Conservation (phyloP, 2,329 filamentous ascomycete species). For the Hypoxylon sp. region DNA sequence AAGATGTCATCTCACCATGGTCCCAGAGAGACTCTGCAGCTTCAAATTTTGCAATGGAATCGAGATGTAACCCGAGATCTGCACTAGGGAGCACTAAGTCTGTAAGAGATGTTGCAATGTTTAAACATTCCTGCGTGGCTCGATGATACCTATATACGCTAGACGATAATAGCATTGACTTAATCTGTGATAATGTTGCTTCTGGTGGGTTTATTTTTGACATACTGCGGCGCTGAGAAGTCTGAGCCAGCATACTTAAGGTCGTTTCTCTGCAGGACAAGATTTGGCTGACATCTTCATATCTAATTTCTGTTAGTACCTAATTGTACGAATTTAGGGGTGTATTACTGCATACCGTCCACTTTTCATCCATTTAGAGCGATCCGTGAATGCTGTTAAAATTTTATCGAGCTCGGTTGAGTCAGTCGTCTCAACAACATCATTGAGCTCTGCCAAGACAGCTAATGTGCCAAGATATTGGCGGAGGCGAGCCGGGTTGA, state of each 20-base stretch:
- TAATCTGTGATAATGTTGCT: constrained; percentile 79
- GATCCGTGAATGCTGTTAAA: constrained; percentile 74
- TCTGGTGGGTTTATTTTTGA: constrained; percentile 74
- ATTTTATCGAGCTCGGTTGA: constrained; percentile 72
- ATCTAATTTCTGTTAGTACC: constrained; percentile 65
- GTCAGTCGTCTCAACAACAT: constrained; percentile 75
- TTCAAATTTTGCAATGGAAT: constrained; percentile 84
- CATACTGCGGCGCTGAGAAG: constrained; percentile 72
- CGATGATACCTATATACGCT: constrained; percentile 83
- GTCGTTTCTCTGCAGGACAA: constrained; percentile 87
- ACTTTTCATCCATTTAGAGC: constrained; percentile 85
- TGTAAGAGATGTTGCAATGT: constrained; percentile 85
- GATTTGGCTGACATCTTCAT: constrained; percentile 83
- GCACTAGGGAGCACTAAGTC: constrained; percentile 80
- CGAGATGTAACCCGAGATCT: constrained; percentile 80
- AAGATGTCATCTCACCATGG: constrained; percentile 89
- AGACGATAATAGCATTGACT: constrained; percentile 82
- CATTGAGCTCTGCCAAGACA: constrained; percentile 84
- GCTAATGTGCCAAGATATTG: constrained; percentile 75
- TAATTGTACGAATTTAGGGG: not conserved
- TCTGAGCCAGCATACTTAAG: constrained; percentile 83
- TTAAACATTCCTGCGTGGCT: constrained; percentile 87
- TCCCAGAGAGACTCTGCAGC: constrained; percentile 94
- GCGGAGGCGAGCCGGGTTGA: constrained; percentile 68
- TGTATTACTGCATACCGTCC: constrained; percentile 72